These are phyloP conservation scores for Senecio squalidus DNA, from an alignment of 140 eudicot species.

Conservation along the genomic window DNA sequence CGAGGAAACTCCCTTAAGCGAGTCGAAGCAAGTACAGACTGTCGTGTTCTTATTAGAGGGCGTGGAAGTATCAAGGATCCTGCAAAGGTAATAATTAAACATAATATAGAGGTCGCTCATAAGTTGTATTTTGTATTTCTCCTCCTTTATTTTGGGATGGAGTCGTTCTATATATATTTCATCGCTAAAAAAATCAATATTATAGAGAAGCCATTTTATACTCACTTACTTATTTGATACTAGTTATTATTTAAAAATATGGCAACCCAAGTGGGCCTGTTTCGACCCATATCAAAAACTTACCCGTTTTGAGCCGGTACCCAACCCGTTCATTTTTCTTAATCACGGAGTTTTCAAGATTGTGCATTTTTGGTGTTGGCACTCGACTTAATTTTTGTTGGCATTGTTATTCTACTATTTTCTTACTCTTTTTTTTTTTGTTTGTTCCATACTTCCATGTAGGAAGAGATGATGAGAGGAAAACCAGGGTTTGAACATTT, in stretches of 20 bases:
- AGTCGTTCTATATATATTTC: too few species aligned
- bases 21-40: slow-evolving; percentile 76
- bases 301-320: neutral
- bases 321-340: neutral
- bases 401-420: neutral
- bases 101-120: too few species aligned
- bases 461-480: slow-evolving; percentile 81
- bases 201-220: neutral
- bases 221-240: neutral
- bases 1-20: slow-evolving; percentile 80
- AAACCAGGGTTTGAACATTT: slow-evolving; percentile 82
- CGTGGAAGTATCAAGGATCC: slow-evolving; percentile 77
- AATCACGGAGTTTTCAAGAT: too few species aligned
- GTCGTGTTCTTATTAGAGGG: slow-evolving; percentile 79
- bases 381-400: neutral
- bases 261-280: neutral
- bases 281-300: neutral
- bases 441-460: neutral
- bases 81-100: slow-evolving; percentile 72
- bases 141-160: neutral
- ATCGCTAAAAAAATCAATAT: neutral
- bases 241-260: neutral
- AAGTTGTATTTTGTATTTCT: neutral
- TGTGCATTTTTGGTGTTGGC: neutral
- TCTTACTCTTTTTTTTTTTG: neutral